Evolutionary conservation across 2,329 filamentous ascomycete species (phyloP).

Genomic region (Aspergillus clavatus): DNA sequence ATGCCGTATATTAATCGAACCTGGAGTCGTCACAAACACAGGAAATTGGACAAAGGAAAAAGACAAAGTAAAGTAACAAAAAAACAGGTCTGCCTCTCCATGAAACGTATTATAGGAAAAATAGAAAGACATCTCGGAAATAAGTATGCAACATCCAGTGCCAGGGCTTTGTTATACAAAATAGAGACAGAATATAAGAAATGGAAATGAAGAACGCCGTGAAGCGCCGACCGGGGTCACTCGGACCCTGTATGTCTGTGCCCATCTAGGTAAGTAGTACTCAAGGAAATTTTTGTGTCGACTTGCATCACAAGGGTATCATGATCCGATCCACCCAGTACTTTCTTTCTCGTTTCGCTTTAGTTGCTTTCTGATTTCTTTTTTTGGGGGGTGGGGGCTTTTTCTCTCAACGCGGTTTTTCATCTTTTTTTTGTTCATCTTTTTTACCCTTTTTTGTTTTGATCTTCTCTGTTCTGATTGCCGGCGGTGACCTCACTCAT

Average conservation of each 20-base stretch:
- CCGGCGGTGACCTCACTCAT: too few relatives aligned
- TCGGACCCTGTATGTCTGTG: conserved; percentile 15
- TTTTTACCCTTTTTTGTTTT: conserved; percentile 10
- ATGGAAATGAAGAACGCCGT: conserved; percentile 20
- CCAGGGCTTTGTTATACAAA: background rate
- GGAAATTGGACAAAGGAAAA: background rate
- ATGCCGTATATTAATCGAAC: background rate
- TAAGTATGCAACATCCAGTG: background rate
- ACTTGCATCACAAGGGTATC: conserved; percentile 28
- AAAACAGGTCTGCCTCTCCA: background rate
- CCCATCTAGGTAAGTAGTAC: conserved; percentile 22
- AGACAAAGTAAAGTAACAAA: background rate
- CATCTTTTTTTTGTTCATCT: conserved; percentile 6
- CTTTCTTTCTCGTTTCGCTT: conserved; percentile 5
- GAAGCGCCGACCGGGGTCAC: conserved; percentile 20
- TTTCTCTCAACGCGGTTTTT: background rate
- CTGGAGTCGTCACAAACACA: background rate
- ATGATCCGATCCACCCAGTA: conserved; percentile 23
- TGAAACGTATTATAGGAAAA: background rate
- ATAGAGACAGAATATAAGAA: conserved; percentile 5
- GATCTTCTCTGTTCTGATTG: too few relatives aligned
- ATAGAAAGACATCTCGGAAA: background rate
- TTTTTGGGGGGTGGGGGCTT: background rate
- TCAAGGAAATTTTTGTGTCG: conserved; percentile 22
- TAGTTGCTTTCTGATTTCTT: background rate